phyloP scores from a whole-genome alignment of 176 grass and related monocot genomes.

The maize (Zea mays) region Zm-B73-REFERENCE-NAM-5.0 NC_050102.1:126372501-126373000 shows the following conservation, averaged over 20 bases:
- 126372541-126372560: conserved; percentile 97
- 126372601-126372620: conserved; percentile 6
- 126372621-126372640: background rate
- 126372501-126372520: conserved; percentile 82
- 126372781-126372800: conserved; percentile 39
- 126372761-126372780: conserved; percentile 27
- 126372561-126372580: conserved; percentile 99
- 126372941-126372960: conserved; percentile 73
- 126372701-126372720: conserved; percentile 84
- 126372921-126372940: conserved; percentile 72
- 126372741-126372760: conserved; percentile 83
- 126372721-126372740: conserved; percentile 80
- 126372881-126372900: conserved; percentile 94
- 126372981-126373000: conserved; percentile 85
- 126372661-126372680: conserved; percentile 48
- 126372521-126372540: conserved; percentile 97
- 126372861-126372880: conserved; percentile 71
- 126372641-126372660: background rate
- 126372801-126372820: conserved; percentile 60
- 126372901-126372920: conserved; percentile 80
- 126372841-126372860: conserved; percentile 67
- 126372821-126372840: conserved; percentile 66
- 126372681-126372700: conserved; percentile 49
- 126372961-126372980: conserved; percentile 64
- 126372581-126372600: conserved; percentile 55